Conservation (phyloP, 2,329 filamentous ascomycete genomes). For the Zymoseptoria ardabiliae region DNA sequence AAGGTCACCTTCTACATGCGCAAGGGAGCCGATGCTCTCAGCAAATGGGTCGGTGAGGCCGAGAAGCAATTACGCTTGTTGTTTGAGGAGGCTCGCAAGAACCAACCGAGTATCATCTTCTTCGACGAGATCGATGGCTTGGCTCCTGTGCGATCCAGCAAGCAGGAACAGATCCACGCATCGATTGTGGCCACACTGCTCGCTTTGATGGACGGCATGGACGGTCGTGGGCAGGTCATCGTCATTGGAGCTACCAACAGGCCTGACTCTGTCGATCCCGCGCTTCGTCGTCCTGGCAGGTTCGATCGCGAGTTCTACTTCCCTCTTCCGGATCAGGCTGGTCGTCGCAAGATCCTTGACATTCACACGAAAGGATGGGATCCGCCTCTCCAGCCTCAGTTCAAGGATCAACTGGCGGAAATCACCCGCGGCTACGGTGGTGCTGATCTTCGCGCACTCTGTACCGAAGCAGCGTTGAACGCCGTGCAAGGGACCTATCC, state of each 20-base stretch:
- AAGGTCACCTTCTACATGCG: constrained; percentile 99
- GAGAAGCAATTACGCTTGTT: constrained; percentile 88
- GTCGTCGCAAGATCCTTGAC: constrained; percentile 77
- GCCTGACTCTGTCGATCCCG: constrained; percentile 92
- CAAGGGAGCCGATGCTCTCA: constrained; percentile 93
- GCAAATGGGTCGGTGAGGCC: constrained; percentile 98
- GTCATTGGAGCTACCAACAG: constrained; percentile 98
- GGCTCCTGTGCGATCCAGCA: constrained; percentile 91
- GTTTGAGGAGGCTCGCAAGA: constrained; percentile 92
- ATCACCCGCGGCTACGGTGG: constrained; percentile 94
- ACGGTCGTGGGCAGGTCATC: constrained; percentile 94
- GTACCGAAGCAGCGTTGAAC: constrained; percentile 92
- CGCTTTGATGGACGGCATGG: constrained; percentile 95
- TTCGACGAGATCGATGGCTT: constrained; percentile 98
- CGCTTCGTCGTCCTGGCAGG: constrained; percentile 83
- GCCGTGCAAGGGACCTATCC: constrained; percentile 92
- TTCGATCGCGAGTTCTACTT: constrained; percentile 99
- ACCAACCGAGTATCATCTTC: constrained; percentile 97
- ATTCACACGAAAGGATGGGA: constrained; percentile 96
- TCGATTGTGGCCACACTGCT: constrained; percentile 94
- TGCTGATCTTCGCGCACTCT: constrained; percentile 86
- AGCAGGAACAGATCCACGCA: constrained; percentile 97
- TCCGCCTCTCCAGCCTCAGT: constrained; percentile 60
- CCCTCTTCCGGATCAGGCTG: constrained; percentile 74
- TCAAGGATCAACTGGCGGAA: constrained; percentile 78